These are phyloP conservation scores for Hypsizygus marmoreus DNA, from an alignment of 768 basidiomycete species.

Conservation along the genomic window DNA sequence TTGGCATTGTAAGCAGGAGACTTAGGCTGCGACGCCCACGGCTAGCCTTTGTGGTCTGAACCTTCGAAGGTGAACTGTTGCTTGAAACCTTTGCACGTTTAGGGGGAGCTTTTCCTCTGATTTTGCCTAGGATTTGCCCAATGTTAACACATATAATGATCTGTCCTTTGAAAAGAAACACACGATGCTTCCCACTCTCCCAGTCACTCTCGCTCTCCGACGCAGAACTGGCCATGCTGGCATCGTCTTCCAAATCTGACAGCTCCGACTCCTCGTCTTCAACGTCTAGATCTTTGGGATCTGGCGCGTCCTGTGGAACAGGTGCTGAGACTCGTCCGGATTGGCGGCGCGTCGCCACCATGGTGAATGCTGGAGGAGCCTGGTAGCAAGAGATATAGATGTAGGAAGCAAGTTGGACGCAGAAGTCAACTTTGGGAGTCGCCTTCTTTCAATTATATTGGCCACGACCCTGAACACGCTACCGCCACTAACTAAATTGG, in stretches of 20 bases:
- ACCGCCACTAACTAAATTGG: no score
- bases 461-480: no score
- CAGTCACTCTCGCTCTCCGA: conserved; percentile 1
- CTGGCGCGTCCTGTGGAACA: no score
- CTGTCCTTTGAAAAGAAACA: not conserved
- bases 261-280: not conserved
- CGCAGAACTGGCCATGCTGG: no score
- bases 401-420: no score
- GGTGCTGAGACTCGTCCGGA: not conserved
- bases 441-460: no score
- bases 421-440: no score
- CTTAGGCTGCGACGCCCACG: not conserved
- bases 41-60: not conserved
- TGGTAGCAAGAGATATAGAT: no score
- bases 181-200: not conserved
- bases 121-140: not conserved
- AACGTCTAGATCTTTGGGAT: not conserved
- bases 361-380: no score
- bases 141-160: not conserved
- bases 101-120: not conserved
- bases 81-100: conserved; percentile 2
- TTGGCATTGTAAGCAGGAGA: conserved; percentile 24
- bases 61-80: not conserved
- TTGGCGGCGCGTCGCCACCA: not conserved
- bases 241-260: not conserved